Evolutionary conservation across 2,329 filamentous ascomycete genomes (phyloP).

Genomic region (Xylariomycetidae sp.): DNA sequence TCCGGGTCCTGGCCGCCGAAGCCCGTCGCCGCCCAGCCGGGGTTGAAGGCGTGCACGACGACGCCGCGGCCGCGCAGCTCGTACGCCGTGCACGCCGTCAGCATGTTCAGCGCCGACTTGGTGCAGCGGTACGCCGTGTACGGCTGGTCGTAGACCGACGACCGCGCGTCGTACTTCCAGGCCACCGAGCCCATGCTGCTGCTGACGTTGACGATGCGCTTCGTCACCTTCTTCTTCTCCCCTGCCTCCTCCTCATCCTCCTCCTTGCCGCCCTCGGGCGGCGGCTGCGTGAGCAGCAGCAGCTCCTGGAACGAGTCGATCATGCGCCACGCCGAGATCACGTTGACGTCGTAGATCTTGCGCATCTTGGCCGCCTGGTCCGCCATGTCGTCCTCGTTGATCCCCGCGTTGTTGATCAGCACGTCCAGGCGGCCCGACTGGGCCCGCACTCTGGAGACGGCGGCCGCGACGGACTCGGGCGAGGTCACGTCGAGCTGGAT

Average conservation of each 20-base stretch:
- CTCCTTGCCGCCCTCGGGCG: too few species aligned
- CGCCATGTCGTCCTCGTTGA: constrained; percentile 3
- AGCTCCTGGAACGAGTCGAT: constrained; percentile 13
- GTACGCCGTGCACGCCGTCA: constrained; percentile 13
- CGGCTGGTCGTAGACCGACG: constrained; percentile 3
- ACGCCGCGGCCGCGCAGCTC: constrained; percentile 13
- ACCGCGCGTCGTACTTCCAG: constrained; percentile 6
- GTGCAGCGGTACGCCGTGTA: constrained; percentile 13
- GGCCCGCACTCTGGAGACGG: constrained; percentile 8
- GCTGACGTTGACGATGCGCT: constrained; percentile 16
- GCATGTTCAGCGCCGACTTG: constrained; percentile 16
- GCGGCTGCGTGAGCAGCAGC: constrained; percentile 10
- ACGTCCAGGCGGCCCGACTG: constrained; percentile 13
- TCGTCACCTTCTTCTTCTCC: constrained; percentile 11
- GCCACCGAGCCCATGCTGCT: constrained; percentile 13
- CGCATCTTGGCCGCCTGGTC: constrained; percentile 11
- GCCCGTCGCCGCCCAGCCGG: constrained; percentile 13
- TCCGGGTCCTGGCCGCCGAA: constrained; percentile 8
- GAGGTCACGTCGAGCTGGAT: constrained; percentile 15
- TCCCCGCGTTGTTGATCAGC: constrained; percentile 17
- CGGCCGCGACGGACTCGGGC: constrained; percentile 9
- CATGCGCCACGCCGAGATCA: constrained; percentile 11
- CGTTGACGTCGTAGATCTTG: constrained; percentile 13
- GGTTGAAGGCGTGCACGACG: constrained; percentile 13
- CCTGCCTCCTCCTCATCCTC: too few species aligned